phyloP scores from a whole-genome alignment of 345 rosid species.

The Aquilaria yunnanensis region DNA sequence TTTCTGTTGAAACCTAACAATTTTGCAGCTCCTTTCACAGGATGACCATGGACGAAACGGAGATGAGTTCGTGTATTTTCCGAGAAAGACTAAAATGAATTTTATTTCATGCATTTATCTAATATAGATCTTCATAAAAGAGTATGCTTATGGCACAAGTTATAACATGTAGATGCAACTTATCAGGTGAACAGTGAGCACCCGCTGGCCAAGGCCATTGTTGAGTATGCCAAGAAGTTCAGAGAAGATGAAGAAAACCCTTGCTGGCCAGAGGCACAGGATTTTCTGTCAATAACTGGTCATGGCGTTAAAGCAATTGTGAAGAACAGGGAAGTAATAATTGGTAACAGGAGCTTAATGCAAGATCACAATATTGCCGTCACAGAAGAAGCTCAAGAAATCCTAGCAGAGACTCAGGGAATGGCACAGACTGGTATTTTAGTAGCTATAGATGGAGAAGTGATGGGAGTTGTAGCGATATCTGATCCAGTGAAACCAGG shows the following conservation, averaged over 20 bases:
- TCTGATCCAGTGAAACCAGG: slow-evolving; percentile 80
- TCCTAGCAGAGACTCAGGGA: slow-evolving; percentile 64
- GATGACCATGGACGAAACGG: not conserved
- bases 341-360: slow-evolving; percentile 86
- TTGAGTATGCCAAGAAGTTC: slow-evolving; percentile 75
- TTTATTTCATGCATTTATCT: not conserved
- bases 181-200: slow-evolving; percentile 82
- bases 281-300: slow-evolving; percentile 73
- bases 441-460: slow-evolving; percentile 51
- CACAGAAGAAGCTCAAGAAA: slow-evolving; percentile 58
- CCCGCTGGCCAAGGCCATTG: slow-evolving; percentile 83
- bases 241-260: slow-evolving; percentile 73
- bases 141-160: not conserved
- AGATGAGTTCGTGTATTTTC: not conserved
- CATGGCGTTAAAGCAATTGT: slow-evolving; percentile 82
- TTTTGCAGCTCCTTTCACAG: no score
- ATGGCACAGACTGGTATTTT: slow-evolving; percentile 83
- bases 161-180: not conserved
- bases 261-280: slow-evolving; percentile 72
- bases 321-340: slow-evolving; percentile 46
- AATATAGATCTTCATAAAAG: not conserved
- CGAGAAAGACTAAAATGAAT: not conserved
- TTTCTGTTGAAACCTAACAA: slow-evolving; percentile 2
- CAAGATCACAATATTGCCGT: slow-evolving; percentile 30
- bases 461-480: slow-evolving; percentile 66